Evolutionary conservation across 331 rosid species (phyloP).

Genomic region (Telfairia occidentalis): DNA sequence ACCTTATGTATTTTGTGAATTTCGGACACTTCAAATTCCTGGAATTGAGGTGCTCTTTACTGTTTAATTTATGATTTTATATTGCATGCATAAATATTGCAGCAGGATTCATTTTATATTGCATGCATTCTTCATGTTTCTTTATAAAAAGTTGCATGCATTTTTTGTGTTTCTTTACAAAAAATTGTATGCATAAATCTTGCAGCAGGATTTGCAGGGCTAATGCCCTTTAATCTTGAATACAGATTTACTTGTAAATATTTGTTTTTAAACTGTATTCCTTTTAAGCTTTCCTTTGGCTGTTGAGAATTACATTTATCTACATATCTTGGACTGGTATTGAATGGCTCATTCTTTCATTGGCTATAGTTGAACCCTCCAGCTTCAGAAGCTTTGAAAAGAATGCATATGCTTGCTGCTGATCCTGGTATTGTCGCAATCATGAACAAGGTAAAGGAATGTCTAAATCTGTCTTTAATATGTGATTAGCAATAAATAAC

Average conservation of each 20-base stretch:
- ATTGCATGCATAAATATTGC: constrained; percentile 2
- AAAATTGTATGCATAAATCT: constrained; percentile 1
- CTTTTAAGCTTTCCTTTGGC: not conserved
- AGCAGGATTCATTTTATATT: constrained; percentile 12
- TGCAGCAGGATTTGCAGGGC: constrained; percentile 5
- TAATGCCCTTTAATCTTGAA: not conserved
- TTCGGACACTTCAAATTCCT: constrained; percentile 69
- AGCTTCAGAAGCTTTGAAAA: constrained; percentile 69
- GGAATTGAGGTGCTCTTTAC: constrained; percentile 52
- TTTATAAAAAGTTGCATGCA: too few species aligned
- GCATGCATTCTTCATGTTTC: too few species aligned
- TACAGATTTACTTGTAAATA: not conserved
- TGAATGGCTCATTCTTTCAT: constrained; percentile 14
- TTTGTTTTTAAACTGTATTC: not conserved
- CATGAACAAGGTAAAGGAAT: constrained; percentile 67
- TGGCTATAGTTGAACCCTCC: constrained; percentile 76
- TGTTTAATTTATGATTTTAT: not conserved
- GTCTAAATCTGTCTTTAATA: constrained; percentile 18
- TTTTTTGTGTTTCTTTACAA: too few species aligned
- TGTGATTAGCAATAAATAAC: not conserved
- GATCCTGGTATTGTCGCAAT: constrained; percentile 92
- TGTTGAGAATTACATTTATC: not conserved
- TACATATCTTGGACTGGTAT: constrained; percentile 7
- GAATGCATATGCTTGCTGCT: constrained; percentile 93
- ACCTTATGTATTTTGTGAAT: constrained; percentile 66